These are phyloP conservation scores for Oryza officinalis DNA, from an alignment of 176 grass and related monocot species.

Conservation along the genomic window DNA sequence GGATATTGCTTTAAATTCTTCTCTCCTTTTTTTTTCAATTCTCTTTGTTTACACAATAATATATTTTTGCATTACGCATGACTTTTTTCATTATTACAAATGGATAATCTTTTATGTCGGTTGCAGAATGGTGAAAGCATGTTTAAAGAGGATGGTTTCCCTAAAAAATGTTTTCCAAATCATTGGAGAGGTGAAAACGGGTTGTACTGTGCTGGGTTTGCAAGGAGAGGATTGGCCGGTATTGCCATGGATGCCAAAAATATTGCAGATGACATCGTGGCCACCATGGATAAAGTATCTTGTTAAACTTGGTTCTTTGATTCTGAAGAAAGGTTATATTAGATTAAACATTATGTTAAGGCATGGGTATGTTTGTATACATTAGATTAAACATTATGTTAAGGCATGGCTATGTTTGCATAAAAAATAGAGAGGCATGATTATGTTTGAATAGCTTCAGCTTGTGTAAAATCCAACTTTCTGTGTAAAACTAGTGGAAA, in stretches of 20 bases:
- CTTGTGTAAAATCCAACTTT: too few relatives aligned
- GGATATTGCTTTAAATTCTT: not conserved
- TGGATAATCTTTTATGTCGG: not conserved
- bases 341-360: too few relatives aligned
- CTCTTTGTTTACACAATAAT: too few relatives aligned
- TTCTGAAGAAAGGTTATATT: too few relatives aligned
- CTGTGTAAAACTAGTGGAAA: too few relatives aligned
- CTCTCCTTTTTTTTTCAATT: not conserved
- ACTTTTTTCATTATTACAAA: not conserved
- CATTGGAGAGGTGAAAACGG: constrained; percentile 52
- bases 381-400: too few relatives aligned
- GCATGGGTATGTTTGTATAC: too few relatives aligned
- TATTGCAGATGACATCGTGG: not conserved
- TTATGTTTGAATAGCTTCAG: too few relatives aligned
- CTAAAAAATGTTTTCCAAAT: constrained; percentile 20
- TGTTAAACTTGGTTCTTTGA: not conserved
- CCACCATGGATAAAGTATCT: not conserved
- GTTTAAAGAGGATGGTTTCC: constrained; percentile 19
- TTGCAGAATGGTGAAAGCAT: not conserved
- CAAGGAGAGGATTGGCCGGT: constrained; percentile 22
- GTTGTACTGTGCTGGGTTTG: not conserved
- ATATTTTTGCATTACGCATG: too few relatives aligned
- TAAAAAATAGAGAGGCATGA: too few relatives aligned
- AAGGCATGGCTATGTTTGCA: too few relatives aligned
- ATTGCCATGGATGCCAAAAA: constrained; percentile 34